Evolutionary conservation across 768 basidiomycete species (phyloP), one percentile per base, ranked within the genome.

Genomic region (Russula abietina): DNA sequence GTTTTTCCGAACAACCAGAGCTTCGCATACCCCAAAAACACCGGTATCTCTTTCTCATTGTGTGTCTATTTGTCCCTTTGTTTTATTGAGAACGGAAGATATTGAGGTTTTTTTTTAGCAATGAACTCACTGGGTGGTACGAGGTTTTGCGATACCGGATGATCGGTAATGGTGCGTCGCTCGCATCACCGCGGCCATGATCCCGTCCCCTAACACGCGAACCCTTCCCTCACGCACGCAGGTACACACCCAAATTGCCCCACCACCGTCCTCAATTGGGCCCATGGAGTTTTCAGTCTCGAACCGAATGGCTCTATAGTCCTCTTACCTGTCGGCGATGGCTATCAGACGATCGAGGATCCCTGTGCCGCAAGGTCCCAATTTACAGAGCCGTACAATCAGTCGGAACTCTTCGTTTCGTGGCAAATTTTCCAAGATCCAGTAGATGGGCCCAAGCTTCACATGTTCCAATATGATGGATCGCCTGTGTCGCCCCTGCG

Each of bases 71-170:
- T 36, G 3, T 26, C 11, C 4, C 2, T 14, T 22, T 39, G 7
- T 7, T 1, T 43, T 19, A 17, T 39, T 16, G 2, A 46, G 32
- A 24, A 19, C 33, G 1, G 52, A 19, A 19, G 33, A 30, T 33
- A 9, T 55, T 30, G 43, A 45, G 17, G n/a, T 49, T 41, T 45
- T 41, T 38, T 38, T 38, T 16, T 39, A 93, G 91, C 76, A 81
- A 89, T 57, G 72, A 75, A 41, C 84, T 88, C 62, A 1, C 0
- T 8, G 86, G 87, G 12, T 90, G 76, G 77, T 99, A 89, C 67
- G 97, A 99, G 73, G 81, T 92, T 72, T 84, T 93, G 24, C 87
- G 92, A 68, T 99, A 97, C 75, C 85, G 94, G 57, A 95, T 95
- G 77, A 80, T 77, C 45, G 78, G 86, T 60, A 99, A 99, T 74